These are phyloP conservation scores for Graphium sp. DNA, from an alignment of 2,329 filamentous ascomycete genomes.

Conservation along the genomic window DNA sequence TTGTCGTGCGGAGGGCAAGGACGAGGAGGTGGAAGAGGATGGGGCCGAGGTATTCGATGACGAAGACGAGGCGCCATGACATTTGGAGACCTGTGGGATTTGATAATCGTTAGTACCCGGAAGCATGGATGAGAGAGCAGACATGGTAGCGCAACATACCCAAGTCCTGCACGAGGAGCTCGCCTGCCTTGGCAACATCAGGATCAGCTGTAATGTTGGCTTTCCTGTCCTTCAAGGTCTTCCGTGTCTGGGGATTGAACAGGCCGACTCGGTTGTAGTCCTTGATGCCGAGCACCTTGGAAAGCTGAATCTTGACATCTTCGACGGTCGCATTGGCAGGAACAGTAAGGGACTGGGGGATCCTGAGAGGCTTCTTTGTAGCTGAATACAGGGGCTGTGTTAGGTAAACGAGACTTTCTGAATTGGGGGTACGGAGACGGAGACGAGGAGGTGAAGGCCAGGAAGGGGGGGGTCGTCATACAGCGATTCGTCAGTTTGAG, in stretches of 20 bases:
- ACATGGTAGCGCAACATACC: conserved; percentile 34
- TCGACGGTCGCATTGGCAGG: conserved; percentile 36
- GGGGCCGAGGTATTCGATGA: conserved; percentile 89
- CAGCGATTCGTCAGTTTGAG: conserved; percentile 3
- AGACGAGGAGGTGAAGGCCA: too few relatives aligned
- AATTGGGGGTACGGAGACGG: too few relatives aligned
- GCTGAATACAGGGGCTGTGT: conserved; percentile 11
- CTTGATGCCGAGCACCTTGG: conserved; percentile 28
- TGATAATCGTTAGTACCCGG: neutral
- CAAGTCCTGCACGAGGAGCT: conserved; percentile 81
- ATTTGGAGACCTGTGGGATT: conserved; percentile 58
- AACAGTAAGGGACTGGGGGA: conserved; percentile 33
- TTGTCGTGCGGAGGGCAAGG: conserved; percentile 54
- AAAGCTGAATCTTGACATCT: conserved; percentile 38
- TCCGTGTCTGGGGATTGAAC: conserved; percentile 41
- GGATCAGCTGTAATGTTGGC: conserved; percentile 31
- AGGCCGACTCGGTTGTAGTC: conserved; percentile 47
- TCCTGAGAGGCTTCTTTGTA: conserved; percentile 33
- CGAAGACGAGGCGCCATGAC: conserved; percentile 82
- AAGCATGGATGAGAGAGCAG: neutral
- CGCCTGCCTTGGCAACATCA: conserved; percentile 27
- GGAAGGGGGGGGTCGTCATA: neutral
- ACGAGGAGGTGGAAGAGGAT: conserved; percentile 70
- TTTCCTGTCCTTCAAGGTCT: conserved; percentile 45
- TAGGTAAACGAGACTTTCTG: neutral